A percentile compares a stretch with the other conserved stretches of the same genome.
Evolutionary conservation across 768 basidiomycete genomes (phyloP).

Genomic region (Galerina marginata): DNA sequence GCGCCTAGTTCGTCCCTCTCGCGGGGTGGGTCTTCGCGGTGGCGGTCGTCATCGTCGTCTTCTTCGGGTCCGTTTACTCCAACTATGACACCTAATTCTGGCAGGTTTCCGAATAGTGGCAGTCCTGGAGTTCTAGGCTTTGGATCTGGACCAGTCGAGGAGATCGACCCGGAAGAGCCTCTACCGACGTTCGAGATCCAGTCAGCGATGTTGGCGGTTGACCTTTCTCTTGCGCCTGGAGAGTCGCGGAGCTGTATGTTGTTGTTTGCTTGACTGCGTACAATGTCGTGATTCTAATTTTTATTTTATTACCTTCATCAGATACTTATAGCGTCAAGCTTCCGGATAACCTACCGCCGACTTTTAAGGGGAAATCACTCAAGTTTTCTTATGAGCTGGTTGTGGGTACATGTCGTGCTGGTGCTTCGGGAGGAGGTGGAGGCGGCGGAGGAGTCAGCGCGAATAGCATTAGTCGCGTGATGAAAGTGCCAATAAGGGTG

Average conservation of each 20-base stretch:
- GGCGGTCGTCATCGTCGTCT: conserved; percentile 14
- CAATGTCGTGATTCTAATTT: not conserved
- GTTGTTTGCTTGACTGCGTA: conserved; percentile 1
- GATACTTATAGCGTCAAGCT: conserved; percentile 81
- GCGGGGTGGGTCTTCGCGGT: conserved; percentile 10
- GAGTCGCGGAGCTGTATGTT: conserved; percentile 82
- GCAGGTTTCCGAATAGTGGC: conserved; percentile 18
- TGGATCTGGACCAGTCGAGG: conserved; percentile 29
- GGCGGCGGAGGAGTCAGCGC: conserved; percentile 40
- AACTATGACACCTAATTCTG: conserved; percentile 18
- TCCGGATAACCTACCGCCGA: conserved; percentile 86
- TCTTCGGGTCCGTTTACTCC: conserved; percentile 10
- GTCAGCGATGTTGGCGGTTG: conserved; percentile 89
- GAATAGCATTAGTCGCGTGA: conserved; percentile 70
- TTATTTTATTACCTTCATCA: conserved; percentile 34
- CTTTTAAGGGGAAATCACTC: conserved; percentile 84
- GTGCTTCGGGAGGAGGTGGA: conserved; percentile 26
- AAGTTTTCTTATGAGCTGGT: conserved; percentile 89
- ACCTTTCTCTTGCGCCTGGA: conserved; percentile 81
- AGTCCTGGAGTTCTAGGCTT: conserved; percentile 21
- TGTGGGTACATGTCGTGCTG: conserved; percentile 84
- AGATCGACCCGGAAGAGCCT: conserved; percentile 64
- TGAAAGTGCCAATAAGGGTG: conserved; percentile 90
- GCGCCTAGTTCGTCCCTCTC: conserved; percentile 12
- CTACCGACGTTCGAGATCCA: conserved; percentile 88